These are phyloP conservation scores for Macrolepiota dolichaula DNA, from an alignment of 768 basidiomycete species.

Conservation along the genomic window DNA sequence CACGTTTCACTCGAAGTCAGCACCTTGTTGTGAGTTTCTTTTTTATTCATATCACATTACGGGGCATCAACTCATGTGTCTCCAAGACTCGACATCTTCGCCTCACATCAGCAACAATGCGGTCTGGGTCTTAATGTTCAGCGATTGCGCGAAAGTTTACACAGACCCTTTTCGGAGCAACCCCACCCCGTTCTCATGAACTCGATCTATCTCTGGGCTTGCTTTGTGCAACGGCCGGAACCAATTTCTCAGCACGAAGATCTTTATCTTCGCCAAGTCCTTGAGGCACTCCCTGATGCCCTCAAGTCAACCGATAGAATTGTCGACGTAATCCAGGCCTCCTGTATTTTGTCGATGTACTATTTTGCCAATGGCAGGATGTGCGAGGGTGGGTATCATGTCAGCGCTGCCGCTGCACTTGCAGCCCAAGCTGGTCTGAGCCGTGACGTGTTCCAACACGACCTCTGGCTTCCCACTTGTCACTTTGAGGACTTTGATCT, in stretches of 20 bases:
- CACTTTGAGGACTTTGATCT: slow-evolving; percentile 39
- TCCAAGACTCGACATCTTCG: slow-evolving; percentile 67
- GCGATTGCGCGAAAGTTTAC: slow-evolving; percentile 59
- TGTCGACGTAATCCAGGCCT: slow-evolving; percentile 73
- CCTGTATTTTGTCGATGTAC: slow-evolving; percentile 72
- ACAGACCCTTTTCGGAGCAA: slow-evolving; percentile 51
- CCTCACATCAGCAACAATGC: slow-evolving; percentile 72
- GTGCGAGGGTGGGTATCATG: slow-evolving; percentile 77
- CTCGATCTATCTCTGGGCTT: slow-evolving; percentile 80
- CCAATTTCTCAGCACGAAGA: slow-evolving; percentile 69
- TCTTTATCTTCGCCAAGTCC: slow-evolving; percentile 62
- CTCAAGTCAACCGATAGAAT: slow-evolving; percentile 52
- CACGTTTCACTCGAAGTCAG: slow-evolving; percentile 57
- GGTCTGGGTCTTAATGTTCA: slow-evolving; percentile 70
- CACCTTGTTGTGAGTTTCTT: slow-evolving; percentile 54
- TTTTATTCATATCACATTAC: slow-evolving; percentile 7
- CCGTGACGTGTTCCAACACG: slow-evolving; percentile 30
- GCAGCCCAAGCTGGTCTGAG: slow-evolving; percentile 74
- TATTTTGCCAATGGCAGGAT: slow-evolving; percentile 74
- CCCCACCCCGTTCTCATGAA: slow-evolving; percentile 78
- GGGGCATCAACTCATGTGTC: slow-evolving; percentile 12
- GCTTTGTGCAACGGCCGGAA: slow-evolving; percentile 72
- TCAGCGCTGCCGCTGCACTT: slow-evolving; percentile 68
- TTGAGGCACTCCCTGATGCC: slow-evolving; percentile 61
- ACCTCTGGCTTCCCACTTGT: slow-evolving; percentile 31